Conservation (phyloP, 257 asterid species). For the Ehretia macrophylla region DNA sequence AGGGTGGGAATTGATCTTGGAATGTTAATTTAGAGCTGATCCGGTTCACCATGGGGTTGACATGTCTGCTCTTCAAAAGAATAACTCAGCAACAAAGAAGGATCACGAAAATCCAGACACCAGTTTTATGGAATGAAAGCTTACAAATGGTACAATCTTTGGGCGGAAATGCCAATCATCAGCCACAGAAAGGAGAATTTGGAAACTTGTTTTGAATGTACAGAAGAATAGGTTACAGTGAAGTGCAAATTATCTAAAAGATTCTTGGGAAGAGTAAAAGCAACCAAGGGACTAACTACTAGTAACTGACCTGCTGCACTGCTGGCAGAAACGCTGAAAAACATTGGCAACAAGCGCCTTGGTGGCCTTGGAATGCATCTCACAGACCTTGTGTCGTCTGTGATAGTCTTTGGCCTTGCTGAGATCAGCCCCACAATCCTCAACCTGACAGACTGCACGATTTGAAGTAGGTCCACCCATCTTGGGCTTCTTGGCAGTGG, state of each 20-base stretch:
- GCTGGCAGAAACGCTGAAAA: conserved; percentile 88
- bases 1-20: too few relatives aligned
- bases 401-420: conserved; percentile 72
- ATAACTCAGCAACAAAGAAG: too few relatives aligned
- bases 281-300: background rate
- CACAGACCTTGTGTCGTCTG: conserved; percentile 75
- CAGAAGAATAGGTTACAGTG: background rate
- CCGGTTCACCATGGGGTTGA: too few relatives aligned
- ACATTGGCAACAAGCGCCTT: conserved; percentile 59
- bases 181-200: too few relatives aligned
- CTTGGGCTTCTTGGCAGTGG: conserved; percentile 55
- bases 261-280: conserved; percentile 1
- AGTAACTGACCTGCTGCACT: conserved; percentile 68
- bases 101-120: too few relatives aligned
- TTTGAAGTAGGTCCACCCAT: conserved; percentile 31
- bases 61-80: too few relatives aligned
- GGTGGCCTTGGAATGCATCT: conserved; percentile 67
- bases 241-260: background rate
- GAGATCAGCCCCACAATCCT: conserved; percentile 67
- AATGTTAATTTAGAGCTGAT: too few relatives aligned
- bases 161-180: too few relatives aligned
- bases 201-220: too few relatives aligned
- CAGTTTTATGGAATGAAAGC: too few relatives aligned
- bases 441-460: conserved; percentile 67
- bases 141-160: too few relatives aligned